A percentile compares a stretch with the other conserved stretches of the same genome.
These are phyloP conservation scores for Hygrophorus russula DNA, from an alignment of 768 basidiomycete genomes.

Conservation along the genomic window DNA sequence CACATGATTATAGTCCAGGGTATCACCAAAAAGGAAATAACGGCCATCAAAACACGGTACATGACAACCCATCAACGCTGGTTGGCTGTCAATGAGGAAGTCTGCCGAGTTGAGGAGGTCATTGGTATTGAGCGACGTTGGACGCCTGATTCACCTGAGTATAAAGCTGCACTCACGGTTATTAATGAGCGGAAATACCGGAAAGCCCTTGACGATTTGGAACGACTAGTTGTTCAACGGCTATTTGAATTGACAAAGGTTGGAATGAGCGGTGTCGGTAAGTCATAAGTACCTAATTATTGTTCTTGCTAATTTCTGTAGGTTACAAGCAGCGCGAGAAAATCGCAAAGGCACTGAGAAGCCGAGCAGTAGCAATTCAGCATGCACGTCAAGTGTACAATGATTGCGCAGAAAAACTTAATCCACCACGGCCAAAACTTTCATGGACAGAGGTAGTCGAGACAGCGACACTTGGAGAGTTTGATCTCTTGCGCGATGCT, in stretches of 20 bases:
- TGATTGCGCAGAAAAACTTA: conserved; percentile 11
- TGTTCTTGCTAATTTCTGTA: conserved; percentile 4
- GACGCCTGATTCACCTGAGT: conserved; percentile 5
- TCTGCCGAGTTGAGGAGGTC: conserved; percentile 5
- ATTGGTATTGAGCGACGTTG: conserved; percentile 7
- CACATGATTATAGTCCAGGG: not conserved
- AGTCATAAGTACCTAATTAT: conserved; percentile 7
- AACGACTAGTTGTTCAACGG: not conserved
- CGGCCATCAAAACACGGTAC: not conserved
- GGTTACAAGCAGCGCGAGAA: conserved; percentile 23
- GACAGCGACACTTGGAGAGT: conserved; percentile 17
- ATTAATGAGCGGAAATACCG: not conserved
- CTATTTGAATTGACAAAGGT: conserved; percentile 12
- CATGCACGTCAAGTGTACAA: conserved; percentile 22
- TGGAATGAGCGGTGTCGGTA: conserved; percentile 13
- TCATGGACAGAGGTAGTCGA: conserved; percentile 13
- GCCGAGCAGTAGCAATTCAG: conserved; percentile 19
- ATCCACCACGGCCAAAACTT: conserved; percentile 11
- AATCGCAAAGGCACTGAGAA: conserved; percentile 22
- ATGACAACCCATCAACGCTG: not conserved
- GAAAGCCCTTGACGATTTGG: not conserved
- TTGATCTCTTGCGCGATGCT: conserved; percentile 20
- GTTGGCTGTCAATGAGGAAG: not conserved
- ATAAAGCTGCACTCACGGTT: conserved; percentile 3
- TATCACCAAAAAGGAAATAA: not conserved